A percentile compares a stretch with the other conserved stretches of the same genome.
Conservation (phyloP, 768 basidiomycete species). For the Crassisporium funariophilum region DNA sequence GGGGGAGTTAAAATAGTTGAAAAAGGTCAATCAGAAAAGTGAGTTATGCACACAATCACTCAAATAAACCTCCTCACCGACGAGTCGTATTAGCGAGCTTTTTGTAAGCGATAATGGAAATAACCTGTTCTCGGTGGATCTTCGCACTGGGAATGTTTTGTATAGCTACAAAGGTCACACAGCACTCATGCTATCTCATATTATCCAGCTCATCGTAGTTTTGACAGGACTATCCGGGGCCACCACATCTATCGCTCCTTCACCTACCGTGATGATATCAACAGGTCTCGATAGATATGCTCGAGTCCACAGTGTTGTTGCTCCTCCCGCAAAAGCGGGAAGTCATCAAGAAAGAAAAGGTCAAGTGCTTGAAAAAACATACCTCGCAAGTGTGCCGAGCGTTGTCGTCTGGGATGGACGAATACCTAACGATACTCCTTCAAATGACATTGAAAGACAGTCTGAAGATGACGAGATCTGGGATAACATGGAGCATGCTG, state of each 20-base stretch:
- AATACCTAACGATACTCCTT: slow-evolving; percentile 3
- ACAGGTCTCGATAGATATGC: slow-evolving; percentile 69
- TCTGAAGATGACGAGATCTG: slow-evolving; percentile 65
- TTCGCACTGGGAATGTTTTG: slow-evolving; percentile 63
- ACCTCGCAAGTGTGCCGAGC: slow-evolving; percentile 63
- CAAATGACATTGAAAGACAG: slow-evolving; percentile 23
- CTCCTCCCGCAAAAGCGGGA: slow-evolving; percentile 50
- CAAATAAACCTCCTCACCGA: neutral
- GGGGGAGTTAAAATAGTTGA: slow-evolving; percentile 65
- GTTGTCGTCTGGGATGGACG: slow-evolving; percentile 62
- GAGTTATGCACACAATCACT: slow-evolving; percentile 23
- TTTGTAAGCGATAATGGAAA: slow-evolving; percentile 70
- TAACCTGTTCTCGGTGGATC: slow-evolving; percentile 65
- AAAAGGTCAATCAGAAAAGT: slow-evolving; percentile 67
- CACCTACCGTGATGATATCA: slow-evolving; percentile 58
- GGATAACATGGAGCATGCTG: slow-evolving; percentile 62
- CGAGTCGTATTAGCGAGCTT: slow-evolving; percentile 50
- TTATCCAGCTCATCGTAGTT: neutral
- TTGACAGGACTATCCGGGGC: slow-evolving; percentile 70
- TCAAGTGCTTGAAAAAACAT: slow-evolving; percentile 62
- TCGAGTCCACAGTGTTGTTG: slow-evolving; percentile 64
- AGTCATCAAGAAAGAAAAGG: slow-evolving; percentile 60
- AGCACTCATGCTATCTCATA: neutral
- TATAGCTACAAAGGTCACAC: slow-evolving; percentile 68
- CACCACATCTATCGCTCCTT: slow-evolving; percentile 61